Evolutionary conservation across 331 rosid genomes (phyloP).

Genomic region (Phaseolus coccineus): DNA sequence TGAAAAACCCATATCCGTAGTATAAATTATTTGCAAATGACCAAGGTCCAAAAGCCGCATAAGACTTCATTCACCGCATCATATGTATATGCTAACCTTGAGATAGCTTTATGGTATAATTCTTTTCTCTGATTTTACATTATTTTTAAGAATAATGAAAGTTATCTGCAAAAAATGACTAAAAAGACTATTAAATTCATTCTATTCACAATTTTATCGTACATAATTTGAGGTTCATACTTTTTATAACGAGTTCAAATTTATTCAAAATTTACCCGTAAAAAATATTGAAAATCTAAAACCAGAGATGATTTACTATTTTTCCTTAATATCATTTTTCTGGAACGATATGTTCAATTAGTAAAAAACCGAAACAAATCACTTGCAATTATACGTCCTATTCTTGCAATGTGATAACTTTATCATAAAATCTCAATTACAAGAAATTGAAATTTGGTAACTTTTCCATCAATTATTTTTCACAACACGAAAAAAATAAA

Average conservation of each 20-base stretch:
- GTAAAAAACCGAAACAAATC: not conserved
- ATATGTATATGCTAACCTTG: not conserved
- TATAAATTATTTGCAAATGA: not conserved
- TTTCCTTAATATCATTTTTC: too few relatives aligned
- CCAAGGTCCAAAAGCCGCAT: not conserved
- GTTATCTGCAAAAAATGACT: too few relatives aligned
- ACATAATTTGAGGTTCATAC: too few relatives aligned
- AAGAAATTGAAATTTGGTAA: not conserved
- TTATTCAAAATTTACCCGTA: too few relatives aligned
- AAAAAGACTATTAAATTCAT: too few relatives aligned
- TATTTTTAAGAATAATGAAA: too few relatives aligned
- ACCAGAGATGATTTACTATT: too few relatives aligned
- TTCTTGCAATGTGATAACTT: not conserved
- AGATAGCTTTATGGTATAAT: too few relatives aligned
- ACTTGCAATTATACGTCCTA: not conserved
- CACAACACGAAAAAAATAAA: conserved; percentile 16
- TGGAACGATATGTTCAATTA: not conserved
- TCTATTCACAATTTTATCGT: too few relatives aligned
- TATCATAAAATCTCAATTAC: not conserved
- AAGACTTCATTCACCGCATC: not conserved
- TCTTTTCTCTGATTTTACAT: too few relatives aligned
- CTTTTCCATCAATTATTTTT: not conserved
- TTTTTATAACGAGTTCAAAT: too few relatives aligned
- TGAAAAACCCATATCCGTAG: not conserved
- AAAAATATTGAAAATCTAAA: too few relatives aligned